Evolutionary conservation across 176 grass and related monocot genomes (phyloP).

Genomic region (Hyparrhenia diplandra): DNA sequence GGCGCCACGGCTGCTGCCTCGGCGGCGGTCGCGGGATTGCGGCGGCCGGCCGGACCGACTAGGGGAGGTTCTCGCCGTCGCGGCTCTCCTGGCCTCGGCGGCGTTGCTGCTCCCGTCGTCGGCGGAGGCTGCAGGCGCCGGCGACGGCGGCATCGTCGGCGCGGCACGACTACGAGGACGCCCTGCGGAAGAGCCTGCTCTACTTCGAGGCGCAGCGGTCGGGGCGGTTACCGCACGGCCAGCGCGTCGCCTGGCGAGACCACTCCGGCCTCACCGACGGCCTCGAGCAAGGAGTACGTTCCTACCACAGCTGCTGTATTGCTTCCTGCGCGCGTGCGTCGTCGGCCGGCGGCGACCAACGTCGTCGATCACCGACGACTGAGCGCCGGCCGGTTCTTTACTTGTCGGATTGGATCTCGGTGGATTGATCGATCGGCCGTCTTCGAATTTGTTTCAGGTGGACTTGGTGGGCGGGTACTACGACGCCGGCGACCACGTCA

Average conservation of each 20-base stretch:
- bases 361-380: no score
- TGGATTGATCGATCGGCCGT: neutral
- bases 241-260: constrained; percentile 77
- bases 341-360: no score
- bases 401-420: constrained; percentile 1
- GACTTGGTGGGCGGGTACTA: constrained; percentile 88
- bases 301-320: no score
- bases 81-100: neutral
- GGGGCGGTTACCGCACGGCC: constrained; percentile 71
- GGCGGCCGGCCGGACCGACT: neutral
- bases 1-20: no score
- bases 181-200: constrained; percentile 80
- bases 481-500: constrained; percentile 94
- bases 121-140: neutral
- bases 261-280: constrained; percentile 95
- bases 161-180: constrained; percentile 62
- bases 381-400: neutral
- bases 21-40: no score
- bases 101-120: neutral
- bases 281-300: constrained; percentile 79
- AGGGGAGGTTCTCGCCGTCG: neutral
- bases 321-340: no score
- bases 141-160: neutral
- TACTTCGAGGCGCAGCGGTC: constrained; percentile 98
- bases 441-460: constrained; percentile 43